These are phyloP conservation scores for Lipomyces starkeyi DNA, from an alignment of 805 yeast species.

Conservation along the genomic window DNA sequence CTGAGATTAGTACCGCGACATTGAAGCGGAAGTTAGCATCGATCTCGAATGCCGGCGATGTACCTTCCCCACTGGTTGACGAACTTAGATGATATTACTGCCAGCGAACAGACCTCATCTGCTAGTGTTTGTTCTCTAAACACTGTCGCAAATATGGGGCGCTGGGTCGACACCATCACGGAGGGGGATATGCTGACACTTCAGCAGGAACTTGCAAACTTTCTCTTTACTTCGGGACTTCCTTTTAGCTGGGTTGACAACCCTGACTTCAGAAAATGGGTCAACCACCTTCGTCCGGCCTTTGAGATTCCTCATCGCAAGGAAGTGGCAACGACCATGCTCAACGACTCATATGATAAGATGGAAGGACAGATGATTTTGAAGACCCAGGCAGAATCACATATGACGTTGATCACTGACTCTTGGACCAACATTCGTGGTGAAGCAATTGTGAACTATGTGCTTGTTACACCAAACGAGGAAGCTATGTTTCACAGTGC, in stretches of 20 bases:
- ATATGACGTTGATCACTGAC: background rate
- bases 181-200: background rate
- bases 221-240: background rate
- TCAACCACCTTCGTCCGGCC: background rate
- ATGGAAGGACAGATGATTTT: background rate
- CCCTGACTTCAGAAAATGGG: background rate
- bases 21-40: background rate
- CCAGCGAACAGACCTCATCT: constrained; percentile 1
- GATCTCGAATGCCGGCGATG: no score
- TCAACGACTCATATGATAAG: background rate
- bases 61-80: background rate
- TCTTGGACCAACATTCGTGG: constrained; percentile 2
- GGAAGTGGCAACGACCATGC: constrained; percentile 1
- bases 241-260: background rate
- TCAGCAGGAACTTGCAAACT: background rate
- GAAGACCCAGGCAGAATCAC: background rate
- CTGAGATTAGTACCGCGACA: background rate
- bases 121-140: background rate
- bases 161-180: constrained; percentile 8
- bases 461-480: no score
- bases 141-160: constrained; percentile 1
- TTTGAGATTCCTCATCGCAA: constrained; percentile 2
- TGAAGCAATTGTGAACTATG: no score
- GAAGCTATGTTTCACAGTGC: no score
- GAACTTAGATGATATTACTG: background rate